phyloP scores from a whole-genome alignment of 805 yeast genomes.

The Brettanomyces nanus region DNA sequence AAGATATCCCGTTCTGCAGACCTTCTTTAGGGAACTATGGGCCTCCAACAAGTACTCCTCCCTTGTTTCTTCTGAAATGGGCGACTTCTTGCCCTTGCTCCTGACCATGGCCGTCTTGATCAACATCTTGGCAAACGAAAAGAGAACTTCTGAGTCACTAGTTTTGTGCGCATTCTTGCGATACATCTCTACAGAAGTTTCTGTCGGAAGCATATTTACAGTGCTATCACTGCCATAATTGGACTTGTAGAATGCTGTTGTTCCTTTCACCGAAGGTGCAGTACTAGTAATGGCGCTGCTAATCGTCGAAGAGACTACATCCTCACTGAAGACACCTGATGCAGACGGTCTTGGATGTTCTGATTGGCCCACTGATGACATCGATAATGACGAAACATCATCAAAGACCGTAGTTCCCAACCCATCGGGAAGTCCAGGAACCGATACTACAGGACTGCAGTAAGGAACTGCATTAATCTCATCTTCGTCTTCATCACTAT shows the following conservation, averaged over 20 bases:
- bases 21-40: conserved; percentile 39
- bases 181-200: conserved; percentile 78
- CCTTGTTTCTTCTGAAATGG: conserved; percentile 26
- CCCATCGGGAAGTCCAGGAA: not conserved
- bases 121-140: conserved; percentile 80
- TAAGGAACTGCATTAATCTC: too few relatives aligned
- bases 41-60: conserved; percentile 72
- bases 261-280: not conserved
- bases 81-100: conserved; percentile 8
- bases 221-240: not conserved
- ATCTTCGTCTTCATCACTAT: not conserved
- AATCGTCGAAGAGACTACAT: not conserved
- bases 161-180: conserved; percentile 77
- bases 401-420: not conserved
- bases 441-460: too few relatives aligned
- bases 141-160: conserved; percentile 78
- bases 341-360: not conserved
- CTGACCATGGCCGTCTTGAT: conserved; percentile 30
- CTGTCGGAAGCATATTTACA: conserved; percentile 26
- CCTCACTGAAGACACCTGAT: not conserved
- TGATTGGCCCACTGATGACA: not conserved
- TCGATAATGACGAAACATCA: not conserved
- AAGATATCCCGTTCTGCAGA: conserved; percentile 31
- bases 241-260: not conserved
- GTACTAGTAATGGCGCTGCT: not conserved